A percentile compares a stretch with the other conserved stretches of the same genome.
phyloP scores from a whole-genome alignment of 345 rosid species.

The Eutrema japonicum region DNA sequence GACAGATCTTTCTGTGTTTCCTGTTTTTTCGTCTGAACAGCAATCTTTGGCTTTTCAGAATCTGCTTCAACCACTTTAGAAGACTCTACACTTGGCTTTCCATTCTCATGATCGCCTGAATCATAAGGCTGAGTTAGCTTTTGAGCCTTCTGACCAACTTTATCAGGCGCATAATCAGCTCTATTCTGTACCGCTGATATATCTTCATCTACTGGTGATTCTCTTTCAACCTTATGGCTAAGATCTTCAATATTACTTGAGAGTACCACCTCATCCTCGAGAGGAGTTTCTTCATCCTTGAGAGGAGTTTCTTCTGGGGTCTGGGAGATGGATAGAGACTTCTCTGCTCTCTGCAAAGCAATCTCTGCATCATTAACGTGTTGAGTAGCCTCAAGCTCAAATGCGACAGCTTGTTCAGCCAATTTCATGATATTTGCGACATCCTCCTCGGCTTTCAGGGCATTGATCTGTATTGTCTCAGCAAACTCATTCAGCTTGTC shows the following conservation, averaged over 20 bases:
- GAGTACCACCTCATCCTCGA: constrained; percentile 48
- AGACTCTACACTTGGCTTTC: constrained; percentile 56
- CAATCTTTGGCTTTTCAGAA: constrained; percentile 64
- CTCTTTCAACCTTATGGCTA: constrained; percentile 51
- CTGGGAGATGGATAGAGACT: constrained; percentile 54
- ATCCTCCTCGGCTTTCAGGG: constrained; percentile 85
- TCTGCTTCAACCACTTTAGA: constrained; percentile 66
- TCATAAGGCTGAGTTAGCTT: constrained; percentile 55
- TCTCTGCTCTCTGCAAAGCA: constrained; percentile 74
- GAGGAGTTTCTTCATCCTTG: too few relatives aligned
- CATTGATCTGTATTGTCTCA: constrained; percentile 64
- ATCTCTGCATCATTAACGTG: constrained; percentile 78
- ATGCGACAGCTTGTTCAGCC: constrained; percentile 95
- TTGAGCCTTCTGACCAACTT: constrained; percentile 50
- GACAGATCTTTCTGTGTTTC: constrained; percentile 75
- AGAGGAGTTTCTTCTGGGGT: constrained; percentile 51
- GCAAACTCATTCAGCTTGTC: constrained; percentile 73
- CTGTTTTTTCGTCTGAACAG: constrained; percentile 63
- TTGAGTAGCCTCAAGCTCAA: constrained; percentile 79
- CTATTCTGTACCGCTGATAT: constrained; percentile 46
- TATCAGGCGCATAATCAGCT: constrained; percentile 54
- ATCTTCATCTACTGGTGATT: constrained; percentile 50
- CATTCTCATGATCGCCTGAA: constrained; percentile 62
- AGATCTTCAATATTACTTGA: constrained; percentile 42
- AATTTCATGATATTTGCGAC: constrained; percentile 85